Evolutionary conservation across 306 rosid genomes (phyloP), one percentile per base, ranked within the genome.

Genomic region (Trichosanthes cucumerina): DNA sequence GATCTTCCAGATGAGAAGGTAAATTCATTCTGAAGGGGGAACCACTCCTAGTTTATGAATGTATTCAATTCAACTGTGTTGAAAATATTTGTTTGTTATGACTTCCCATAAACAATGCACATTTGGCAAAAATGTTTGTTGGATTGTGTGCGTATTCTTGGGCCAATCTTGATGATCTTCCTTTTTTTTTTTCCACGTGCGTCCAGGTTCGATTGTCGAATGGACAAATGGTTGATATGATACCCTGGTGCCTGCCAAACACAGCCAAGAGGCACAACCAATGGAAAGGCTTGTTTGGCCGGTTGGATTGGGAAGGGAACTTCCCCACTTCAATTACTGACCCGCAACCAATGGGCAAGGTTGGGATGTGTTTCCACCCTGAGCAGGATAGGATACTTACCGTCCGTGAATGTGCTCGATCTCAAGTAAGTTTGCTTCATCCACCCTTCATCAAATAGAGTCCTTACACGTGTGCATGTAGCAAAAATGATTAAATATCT

Each of bases 321-420:
- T 95, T 95, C 76, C 98, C 98, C 26, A 95, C 99, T 83, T 95
- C 99, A 72, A 86, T 92, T 16, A 95, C 99, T 3, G 99, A 95
- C 59, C 99, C 97, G 68, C 99, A 95, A 49, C 99, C 97, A 43
- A 95, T 95, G 99, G 99, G 99, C 18, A 95, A 95, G 83, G 97
- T 95, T 79, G 99, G 99, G 75, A 91, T 95, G 99, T 95, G 99
- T 87, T 95, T 95, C 81, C 99, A 95, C 80, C 99, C 99, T 7
- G 97, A 90, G 5, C 99, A 95, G 86, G 97, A 95, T 81, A 86
- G 99, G 75, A 95, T 95, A 76, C 90, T 95, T 14, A 89, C 99
- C 0, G 99, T 95, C 75, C 92, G 97, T 0, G 99, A 95, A 86
- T 95, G 97, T 13, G 99, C 99, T 44, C 90, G 97, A 68, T 95